phyloP scores from a whole-genome alignment of 1,139 yeast genomes.

The Lodderomyces margitis region DNA sequence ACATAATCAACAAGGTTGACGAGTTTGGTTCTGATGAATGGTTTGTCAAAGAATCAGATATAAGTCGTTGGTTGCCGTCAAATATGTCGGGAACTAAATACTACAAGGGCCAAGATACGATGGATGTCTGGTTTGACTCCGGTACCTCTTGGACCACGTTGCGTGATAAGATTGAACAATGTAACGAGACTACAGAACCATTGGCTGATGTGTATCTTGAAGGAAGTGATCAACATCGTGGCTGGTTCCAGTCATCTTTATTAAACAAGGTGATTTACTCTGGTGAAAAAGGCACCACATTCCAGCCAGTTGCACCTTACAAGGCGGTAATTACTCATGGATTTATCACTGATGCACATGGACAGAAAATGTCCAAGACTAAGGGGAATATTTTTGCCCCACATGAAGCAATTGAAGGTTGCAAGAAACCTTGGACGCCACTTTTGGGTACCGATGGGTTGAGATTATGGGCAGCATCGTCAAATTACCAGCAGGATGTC shows the following conservation, averaged over 20 bases:
- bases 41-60: constrained; percentile 60
- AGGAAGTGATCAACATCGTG: constrained; percentile 97
- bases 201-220: constrained; percentile 83
- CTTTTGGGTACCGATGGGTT: constrained; percentile 90
- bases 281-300: constrained; percentile 25
- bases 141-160: constrained; percentile 90
- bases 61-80: constrained; percentile 72
- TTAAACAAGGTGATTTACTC: constrained; percentile 68
- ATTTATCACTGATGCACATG: constrained; percentile 80
- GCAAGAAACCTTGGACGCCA: constrained; percentile 53
- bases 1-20: constrained; percentile 52
- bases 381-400: constrained; percentile 83
- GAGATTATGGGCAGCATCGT: constrained; percentile 86
- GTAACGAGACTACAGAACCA: constrained; percentile 28
- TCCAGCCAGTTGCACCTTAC: constrained; percentile 65
- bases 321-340: constrained; percentile 86
- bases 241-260: constrained; percentile 97
- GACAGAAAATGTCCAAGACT: constrained; percentile 92
- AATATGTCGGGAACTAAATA: constrained; percentile 32
- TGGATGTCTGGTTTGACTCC: constrained; percentile 99
- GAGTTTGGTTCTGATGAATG: constrained; percentile 72
- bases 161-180: constrained; percentile 16
- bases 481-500: constrained; percentile 82
- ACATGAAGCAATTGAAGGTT: constrained; percentile 62
- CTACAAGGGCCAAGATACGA: constrained; percentile 77